Conservation (phyloP, 352 stramenopile genomes). For the Pythium aquatile region DNA sequence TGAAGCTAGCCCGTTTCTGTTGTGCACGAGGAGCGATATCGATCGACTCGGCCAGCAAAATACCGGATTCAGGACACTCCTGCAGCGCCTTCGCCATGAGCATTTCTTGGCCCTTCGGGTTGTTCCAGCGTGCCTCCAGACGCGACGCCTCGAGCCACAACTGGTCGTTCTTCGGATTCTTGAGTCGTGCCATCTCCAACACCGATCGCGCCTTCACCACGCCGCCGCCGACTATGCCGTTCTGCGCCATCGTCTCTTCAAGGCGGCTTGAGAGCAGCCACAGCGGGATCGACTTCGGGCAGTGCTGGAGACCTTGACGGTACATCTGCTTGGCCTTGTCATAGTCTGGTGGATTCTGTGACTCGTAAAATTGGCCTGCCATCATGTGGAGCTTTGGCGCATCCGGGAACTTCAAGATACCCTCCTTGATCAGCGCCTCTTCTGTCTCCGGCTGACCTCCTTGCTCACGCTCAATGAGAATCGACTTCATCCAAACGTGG, state of each 20-base stretch:
- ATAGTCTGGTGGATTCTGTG: conserved; percentile 45
- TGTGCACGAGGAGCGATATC: conserved; percentile 91
- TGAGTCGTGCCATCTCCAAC: conserved; percentile 95
- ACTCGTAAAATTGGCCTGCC: conserved; percentile 92
- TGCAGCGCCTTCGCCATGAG: conserved; percentile 97
- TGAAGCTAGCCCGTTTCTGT: conserved; percentile 95
- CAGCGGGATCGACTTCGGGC: conserved; percentile 91
- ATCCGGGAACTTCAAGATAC: conserved; percentile 86
- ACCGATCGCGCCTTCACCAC: conserved; percentile 96
- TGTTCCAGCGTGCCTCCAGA: conserved; percentile 90
- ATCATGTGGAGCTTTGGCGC: conserved; percentile 99
- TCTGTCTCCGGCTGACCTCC: conserved; percentile 53
- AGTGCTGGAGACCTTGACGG: conserved; percentile 90
- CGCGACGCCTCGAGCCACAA: conserved; percentile 97
- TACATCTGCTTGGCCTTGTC: conserved; percentile 91
- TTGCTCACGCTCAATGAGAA: conserved; percentile 94
- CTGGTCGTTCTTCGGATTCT: conserved; percentile 92
- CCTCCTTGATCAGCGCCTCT: conserved; percentile 90
- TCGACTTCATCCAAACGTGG: conserved; percentile 98
- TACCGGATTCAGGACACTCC: conserved; percentile 94
- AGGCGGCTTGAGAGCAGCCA: conserved; percentile 94
- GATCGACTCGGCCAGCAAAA: conserved; percentile 96
- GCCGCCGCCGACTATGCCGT: conserved; percentile 31
- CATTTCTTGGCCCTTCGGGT: conserved; percentile 94
- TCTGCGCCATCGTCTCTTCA: conserved; percentile 82